Evolutionary conservation across 139 green algal genomes (phyloP), one percentile per base, ranked within the genome.

Genomic region (Auxenochlorella protothecoides): DNA sequence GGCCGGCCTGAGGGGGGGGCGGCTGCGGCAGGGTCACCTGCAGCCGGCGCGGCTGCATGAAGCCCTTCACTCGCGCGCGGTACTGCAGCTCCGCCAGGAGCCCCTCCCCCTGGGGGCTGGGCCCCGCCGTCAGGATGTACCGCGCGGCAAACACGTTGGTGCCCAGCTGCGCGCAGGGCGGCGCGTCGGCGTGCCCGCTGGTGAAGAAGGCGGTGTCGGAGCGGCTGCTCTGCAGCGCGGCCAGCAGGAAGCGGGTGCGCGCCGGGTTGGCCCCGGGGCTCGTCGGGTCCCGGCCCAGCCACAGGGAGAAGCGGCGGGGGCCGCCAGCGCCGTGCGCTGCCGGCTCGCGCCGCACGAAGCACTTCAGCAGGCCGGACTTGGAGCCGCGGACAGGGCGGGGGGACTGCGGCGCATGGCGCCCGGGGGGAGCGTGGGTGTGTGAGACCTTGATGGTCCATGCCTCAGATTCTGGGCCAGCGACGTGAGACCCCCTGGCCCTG

Each of bases 31-130:
- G 27, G 27, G 27, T 44, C 27, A 44, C 27, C 27, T 44, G 27
- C 27, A 44, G 27, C 27, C 76, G 72, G n/a, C 80, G 65, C 4
- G 82, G 82, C 55, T 79, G 74, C 82, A 87, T 87, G 69, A 87
- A 81, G 27, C 82, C 82, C 14, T 72, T 68, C 12, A 87, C 54
- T 3, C 75, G 69, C 2, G 80, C 76, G 8, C 76, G 70, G 74
- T 87, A 86, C 63, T 76, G 65, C 53, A 87, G 59, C 11, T 67
- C 69, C 3, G 65, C 71, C 9, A 85, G 63, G 57, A 70, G 56
- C 4, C 15, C 52, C 6, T 4, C 27, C 15, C 52, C 10, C 52
- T 4, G 52, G 60, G n/a, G 10, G 5, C 57, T 72, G 68, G 16
- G 66, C 53, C 55, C 16, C 55, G 55, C 68, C 63, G 63, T 53